These are phyloP conservation scores for Epichloe baconii DNA, from an alignment of 2,329 filamentous ascomycete species.

Conservation along the genomic window DNA sequence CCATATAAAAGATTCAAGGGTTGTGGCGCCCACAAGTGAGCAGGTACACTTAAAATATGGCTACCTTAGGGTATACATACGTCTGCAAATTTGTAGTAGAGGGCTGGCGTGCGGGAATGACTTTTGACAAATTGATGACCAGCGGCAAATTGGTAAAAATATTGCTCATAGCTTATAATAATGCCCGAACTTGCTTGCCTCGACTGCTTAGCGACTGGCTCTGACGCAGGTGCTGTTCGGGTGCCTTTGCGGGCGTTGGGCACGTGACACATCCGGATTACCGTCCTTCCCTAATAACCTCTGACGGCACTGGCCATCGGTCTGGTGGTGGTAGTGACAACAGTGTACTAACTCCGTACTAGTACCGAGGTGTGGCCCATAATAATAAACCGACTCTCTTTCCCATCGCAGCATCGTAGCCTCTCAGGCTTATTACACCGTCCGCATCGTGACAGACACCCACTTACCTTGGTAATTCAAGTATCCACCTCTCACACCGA, in stretches of 20 bases:
- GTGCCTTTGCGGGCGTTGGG: not conserved
- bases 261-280: not conserved
- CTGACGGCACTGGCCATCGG: not conserved
- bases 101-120: too few relatives aligned
- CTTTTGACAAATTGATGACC: too few relatives aligned
- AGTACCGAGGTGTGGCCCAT: not conserved
- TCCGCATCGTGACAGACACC: constrained; percentile 1
- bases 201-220: too few relatives aligned
- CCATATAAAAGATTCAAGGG: too few relatives aligned
- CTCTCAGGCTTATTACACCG: not conserved
- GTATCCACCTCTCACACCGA: not conserved
- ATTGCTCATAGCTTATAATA: too few relatives aligned
- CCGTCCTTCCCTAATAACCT: not conserved
- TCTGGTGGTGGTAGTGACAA: not conserved
- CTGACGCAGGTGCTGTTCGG: not conserved
- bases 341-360: not conserved
- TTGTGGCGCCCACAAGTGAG: too few relatives aligned
- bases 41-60: too few relatives aligned
- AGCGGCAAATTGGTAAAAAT: too few relatives aligned
- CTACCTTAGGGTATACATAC: too few relatives aligned
- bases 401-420: not conserved
- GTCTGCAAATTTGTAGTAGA: too few relatives aligned
- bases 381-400: not conserved
- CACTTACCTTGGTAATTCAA: not conserved
- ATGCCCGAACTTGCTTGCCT: too few relatives aligned